Percentiles rank a stretch among this genome's conserved stretches.
These are phyloP conservation scores for Capronia epimyces DNA, from an alignment of 2,329 filamentous ascomycete species.

Conservation along the genomic window DNA sequence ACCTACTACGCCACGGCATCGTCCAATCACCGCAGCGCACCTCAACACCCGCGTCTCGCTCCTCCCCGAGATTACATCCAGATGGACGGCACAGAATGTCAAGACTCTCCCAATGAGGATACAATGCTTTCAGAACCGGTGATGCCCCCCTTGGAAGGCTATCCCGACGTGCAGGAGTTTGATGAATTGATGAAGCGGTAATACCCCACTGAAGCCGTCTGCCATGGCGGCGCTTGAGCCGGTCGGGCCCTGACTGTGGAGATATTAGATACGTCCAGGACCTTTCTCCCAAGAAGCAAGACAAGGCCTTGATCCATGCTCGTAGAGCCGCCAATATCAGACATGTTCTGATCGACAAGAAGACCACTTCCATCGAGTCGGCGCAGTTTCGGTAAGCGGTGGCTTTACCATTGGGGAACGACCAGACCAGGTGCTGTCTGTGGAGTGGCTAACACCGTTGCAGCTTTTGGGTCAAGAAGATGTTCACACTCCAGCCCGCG, in stretches of 20 bases:
- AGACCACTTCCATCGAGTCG: constrained; percentile 47
- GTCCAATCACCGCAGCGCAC: constrained; percentile 34
- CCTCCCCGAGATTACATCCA: constrained; percentile 35
- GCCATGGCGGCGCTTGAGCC: background rate
- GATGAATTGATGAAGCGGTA: constrained; percentile 44
- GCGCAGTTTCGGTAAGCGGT: constrained; percentile 45
- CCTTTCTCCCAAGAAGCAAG: constrained; percentile 48
- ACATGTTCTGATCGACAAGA: constrained; percentile 45
- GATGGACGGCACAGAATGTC: constrained; percentile 40
- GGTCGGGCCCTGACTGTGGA: background rate
- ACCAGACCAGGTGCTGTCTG: no score
- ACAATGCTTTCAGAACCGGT: constrained; percentile 44
- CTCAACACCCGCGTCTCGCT: constrained; percentile 32
- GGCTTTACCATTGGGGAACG: no score
- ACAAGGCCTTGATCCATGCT: constrained; percentile 48
- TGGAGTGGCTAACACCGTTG: constrained; percentile 7
- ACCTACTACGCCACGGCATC: constrained; percentile 31
- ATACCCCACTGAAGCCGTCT: background rate
- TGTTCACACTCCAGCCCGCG: constrained; percentile 45
- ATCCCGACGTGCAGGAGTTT: constrained; percentile 44
- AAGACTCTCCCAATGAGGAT: constrained; percentile 41
- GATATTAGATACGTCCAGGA: constrained; percentile 44
- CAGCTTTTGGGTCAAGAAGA: constrained; percentile 51
- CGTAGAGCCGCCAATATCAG: constrained; percentile 45
- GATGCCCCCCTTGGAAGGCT: constrained; percentile 40